These are phyloP conservation scores for Penicillium sp. DNA, from an alignment of 2,329 filamentous ascomycete genomes.

Conservation along the genomic window DNA sequence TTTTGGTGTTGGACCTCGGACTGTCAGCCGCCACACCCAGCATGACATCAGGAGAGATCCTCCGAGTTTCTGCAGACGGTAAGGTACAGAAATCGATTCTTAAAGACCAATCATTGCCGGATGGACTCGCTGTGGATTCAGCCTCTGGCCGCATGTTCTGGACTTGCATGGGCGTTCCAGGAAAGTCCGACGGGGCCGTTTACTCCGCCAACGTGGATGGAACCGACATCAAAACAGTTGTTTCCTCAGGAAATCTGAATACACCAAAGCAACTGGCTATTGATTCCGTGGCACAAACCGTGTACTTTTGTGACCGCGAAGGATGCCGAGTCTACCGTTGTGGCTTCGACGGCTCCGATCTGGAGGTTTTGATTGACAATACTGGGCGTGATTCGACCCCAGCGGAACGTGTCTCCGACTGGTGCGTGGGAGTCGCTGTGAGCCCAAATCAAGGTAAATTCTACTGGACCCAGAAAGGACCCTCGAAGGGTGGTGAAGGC, in stretches of 20 bases:
- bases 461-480: slow-evolving; percentile 63
- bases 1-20: slow-evolving; percentile 27
- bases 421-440: slow-evolving; percentile 60
- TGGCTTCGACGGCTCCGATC: slow-evolving; percentile 35
- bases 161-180: slow-evolving; percentile 52
- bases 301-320: slow-evolving; percentile 50
- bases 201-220: slow-evolving; percentile 52
- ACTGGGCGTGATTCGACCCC: slow-evolving; percentile 29
- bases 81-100: slow-evolving; percentile 9
- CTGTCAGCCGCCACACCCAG: slow-evolving; percentile 18
- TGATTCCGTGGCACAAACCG: slow-evolving; percentile 26
- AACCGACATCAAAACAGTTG: slow-evolving; percentile 43
- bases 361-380: slow-evolving; percentile 34
- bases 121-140: slow-evolving; percentile 42
- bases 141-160: slow-evolving; percentile 43
- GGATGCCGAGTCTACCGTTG: slow-evolving; percentile 40
- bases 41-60: slow-evolving; percentile 20
- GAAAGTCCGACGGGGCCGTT: slow-evolving; percentile 45
- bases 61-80: slow-evolving; percentile 15
- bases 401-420: slow-evolving; percentile 37
- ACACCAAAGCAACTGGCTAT: slow-evolving; percentile 50
- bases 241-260: slow-evolving; percentile 48
- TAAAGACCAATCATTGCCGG: slow-evolving; percentile 38
- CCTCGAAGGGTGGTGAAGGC: slow-evolving; percentile 52
- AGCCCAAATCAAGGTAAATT: slow-evolving; percentile 47